A percentile compares a stretch with the other conserved stretches of the same genome.
Evolutionary conservation across 2,329 filamentous ascomycete species (phyloP).

Genomic region (Penicillium sp.): DNA sequence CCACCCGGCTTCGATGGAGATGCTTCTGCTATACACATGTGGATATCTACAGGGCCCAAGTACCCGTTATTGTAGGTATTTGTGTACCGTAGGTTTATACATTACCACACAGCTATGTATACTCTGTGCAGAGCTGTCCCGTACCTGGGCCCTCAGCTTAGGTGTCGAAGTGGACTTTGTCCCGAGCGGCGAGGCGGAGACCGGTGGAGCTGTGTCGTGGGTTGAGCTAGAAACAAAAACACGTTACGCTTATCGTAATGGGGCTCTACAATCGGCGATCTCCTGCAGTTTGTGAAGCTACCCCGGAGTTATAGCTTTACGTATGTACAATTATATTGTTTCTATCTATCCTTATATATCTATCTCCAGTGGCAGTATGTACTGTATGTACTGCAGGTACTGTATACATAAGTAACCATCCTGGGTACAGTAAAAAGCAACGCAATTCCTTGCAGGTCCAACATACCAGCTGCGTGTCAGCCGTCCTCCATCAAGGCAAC

Average conservation of each 20-base stretch:
- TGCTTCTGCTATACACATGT: background rate
- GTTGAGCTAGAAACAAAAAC: background rate
- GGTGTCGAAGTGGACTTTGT: background rate
- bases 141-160: background rate
- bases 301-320: too few species aligned
- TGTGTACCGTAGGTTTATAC: too few species aligned
- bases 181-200: conserved; percentile 13
- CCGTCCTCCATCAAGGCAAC: conserved; percentile 5
- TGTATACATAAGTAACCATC: background rate
- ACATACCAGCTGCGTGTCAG: conserved; percentile 17
- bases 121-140: background rate
- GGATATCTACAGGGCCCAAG: background rate
- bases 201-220: conserved; percentile 3
- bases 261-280: background rate
- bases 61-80: background rate
- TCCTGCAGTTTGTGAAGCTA: background rate
- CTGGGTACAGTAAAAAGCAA: background rate
- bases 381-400: background rate
- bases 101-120: background rate
- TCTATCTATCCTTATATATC: background rate
- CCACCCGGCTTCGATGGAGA: background rate
- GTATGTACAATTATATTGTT: too few species aligned
- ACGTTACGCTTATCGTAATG: background rate
- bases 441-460: conserved; percentile 3
- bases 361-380: background rate